These are phyloP conservation scores for Kuraishia piskuri DNA, from an alignment of 805 yeast species.

Conservation along the genomic window DNA sequence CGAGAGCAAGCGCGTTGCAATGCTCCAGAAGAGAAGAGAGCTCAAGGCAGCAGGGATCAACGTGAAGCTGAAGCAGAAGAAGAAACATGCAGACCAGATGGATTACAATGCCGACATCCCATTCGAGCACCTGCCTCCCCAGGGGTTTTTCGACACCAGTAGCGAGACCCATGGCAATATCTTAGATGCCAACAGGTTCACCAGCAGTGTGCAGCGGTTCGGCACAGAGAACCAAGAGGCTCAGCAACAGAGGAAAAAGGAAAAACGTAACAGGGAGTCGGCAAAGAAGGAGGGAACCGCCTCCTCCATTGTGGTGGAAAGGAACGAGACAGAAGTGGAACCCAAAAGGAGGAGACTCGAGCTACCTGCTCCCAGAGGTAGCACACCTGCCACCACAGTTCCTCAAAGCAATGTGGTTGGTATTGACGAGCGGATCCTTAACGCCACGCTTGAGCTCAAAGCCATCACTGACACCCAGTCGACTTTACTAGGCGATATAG, in stretches of 20 bases:
- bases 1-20: conserved; percentile 68
- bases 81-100: conserved; percentile 48
- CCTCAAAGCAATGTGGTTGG: conserved; percentile 7
- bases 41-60: conserved; percentile 72
- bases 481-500: conserved; percentile 20
- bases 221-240: conserved; percentile 36
- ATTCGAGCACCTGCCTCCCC: conserved; percentile 59
- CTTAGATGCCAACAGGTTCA: conserved; percentile 31
- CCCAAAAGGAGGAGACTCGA: conserved; percentile 27
- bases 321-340: conserved; percentile 12
- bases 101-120: conserved; percentile 84
- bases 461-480: conserved; percentile 24
- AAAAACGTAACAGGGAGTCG: conserved; percentile 18
- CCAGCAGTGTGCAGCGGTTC: conserved; percentile 27
- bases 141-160: conserved; percentile 59
- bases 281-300: conserved; percentile 11
- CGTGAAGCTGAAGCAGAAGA: conserved; percentile 38
- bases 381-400: conserved; percentile 9
- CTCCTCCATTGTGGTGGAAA: conserved; percentile 12
- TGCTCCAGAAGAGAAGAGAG: conserved; percentile 73
- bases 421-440: conserved; percentile 25
- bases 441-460: conserved; percentile 25
- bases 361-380: conserved; percentile 26
- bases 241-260: conserved; percentile 22
- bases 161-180: conserved; percentile 44